Evolutionary conservation across 108 stramenopile genomes (phyloP), one percentile per base, ranked within the genome.

Genomic region (Pelagomonas calceolata): DNA sequence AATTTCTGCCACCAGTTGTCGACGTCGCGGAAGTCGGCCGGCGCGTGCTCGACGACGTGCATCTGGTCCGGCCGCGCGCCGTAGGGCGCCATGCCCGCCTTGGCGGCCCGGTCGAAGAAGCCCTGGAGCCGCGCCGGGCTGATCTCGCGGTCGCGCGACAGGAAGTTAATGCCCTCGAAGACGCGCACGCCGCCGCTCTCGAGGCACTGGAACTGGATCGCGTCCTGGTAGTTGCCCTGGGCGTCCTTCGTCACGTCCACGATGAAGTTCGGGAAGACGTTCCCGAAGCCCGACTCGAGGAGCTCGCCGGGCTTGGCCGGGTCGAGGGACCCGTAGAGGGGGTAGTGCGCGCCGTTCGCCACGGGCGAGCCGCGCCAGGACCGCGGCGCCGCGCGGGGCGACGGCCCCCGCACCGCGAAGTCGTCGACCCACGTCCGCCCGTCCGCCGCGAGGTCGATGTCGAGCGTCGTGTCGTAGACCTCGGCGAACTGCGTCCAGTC

Each of bases 401-500:
- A 63, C 32, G 65, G 72, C 4, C 72, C 66, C 66, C 35, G 67
- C 21, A 73, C 65, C 66, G 65, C 51, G 66, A 73, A 66, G 65
- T 65, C 72, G n/a, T 73, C 72, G 36, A 67, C 35, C 32, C n/a
- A 75, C 63, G 36, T 45, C 65, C 36, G 35, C 4, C 14, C 31
- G 34, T 66, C 66, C 10, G 5, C 67, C 71, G 85, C 71, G 44
- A 90, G 74, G 76, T 88, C 88, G 73, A 93, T 93, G 77, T 84
- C 90, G 45, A 93, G 86, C 34, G 92, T 87, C 30, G 92, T 93
- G 67, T 93, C 92, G 44, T 93, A 93, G 0, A 93, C 92, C 72
- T 93, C 92, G 73, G 91, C 91, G 85, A 93, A 93, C 69, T 93
- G 92, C 32, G 92, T 93, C 89, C 89, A 93, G 66, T 93, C 92